These are phyloP conservation scores for Aureobasidium sp. DNA, from an alignment of 2,329 filamentous ascomycete species.

Conservation along the genomic window DNA sequence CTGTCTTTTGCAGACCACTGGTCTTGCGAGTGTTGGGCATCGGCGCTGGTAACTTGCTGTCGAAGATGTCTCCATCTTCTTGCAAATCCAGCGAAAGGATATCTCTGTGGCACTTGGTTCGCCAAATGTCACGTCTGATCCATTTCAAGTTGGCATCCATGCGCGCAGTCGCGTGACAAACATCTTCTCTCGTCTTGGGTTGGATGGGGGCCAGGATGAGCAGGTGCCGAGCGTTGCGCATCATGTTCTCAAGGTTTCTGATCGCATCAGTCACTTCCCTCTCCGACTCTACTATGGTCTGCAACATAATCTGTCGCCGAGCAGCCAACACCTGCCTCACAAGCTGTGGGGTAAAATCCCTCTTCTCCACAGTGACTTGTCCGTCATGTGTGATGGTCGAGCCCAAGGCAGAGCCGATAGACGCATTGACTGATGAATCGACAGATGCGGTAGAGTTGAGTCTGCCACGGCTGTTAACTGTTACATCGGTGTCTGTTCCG, in stretches of 20 bases:
- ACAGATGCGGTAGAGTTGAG: conserved; percentile 47
- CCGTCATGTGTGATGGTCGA: conserved; percentile 60
- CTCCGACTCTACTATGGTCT: conserved; percentile 76
- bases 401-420: conserved; percentile 7
- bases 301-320: conserved; percentile 70
- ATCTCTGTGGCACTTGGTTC: conserved; percentile 80
- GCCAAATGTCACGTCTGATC: conserved; percentile 92
- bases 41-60: conserved; percentile 9
- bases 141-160: conserved; percentile 86
- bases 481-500: conserved; percentile 61
- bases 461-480: conserved; percentile 61
- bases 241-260: conserved; percentile 70
- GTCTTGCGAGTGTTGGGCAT: not conserved
- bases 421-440: not conserved
- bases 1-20: not conserved
- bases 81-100: conserved; percentile 79
- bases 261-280: conserved; percentile 65
- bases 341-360: conserved; percentile 54
- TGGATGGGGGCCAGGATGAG: conserved; percentile 84
- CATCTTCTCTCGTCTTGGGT: conserved; percentile 76
- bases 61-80: conserved; percentile 50
- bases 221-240: conserved; percentile 85
- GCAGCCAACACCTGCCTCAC: conserved; percentile 79
- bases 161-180: conserved; percentile 74
- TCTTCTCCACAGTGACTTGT: conserved; percentile 63